phyloP scores from a whole-genome alignment of 2,329 filamentous ascomycete genomes.

The Xylariaceae sp. region DNA sequence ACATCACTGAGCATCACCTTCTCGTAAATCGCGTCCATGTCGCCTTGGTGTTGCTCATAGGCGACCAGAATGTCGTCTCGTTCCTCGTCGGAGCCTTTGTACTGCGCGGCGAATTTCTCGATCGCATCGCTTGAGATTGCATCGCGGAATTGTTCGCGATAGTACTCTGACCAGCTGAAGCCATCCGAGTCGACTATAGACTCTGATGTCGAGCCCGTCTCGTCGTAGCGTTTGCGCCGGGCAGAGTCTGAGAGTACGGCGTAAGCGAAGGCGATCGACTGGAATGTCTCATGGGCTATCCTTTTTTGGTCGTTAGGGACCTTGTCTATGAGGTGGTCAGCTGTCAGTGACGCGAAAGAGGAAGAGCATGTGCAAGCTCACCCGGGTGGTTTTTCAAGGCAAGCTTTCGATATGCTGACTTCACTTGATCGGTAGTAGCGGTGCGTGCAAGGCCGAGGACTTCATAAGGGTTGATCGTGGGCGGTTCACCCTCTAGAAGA shows the following conservation, averaged over 20 bases:
- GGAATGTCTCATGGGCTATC: slow-evolving; percentile 74
- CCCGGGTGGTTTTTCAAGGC: slow-evolving; percentile 83
- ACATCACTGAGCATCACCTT: slow-evolving; percentile 82
- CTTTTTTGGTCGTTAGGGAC: slow-evolving; percentile 61
- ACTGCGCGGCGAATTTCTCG: slow-evolving; percentile 66
- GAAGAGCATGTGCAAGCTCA: slow-evolving; percentile 34
- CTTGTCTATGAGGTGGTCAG: slow-evolving; percentile 58
- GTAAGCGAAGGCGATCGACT: slow-evolving; percentile 88
- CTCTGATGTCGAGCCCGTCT: slow-evolving; percentile 83
- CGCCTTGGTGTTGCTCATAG: slow-evolving; percentile 67
- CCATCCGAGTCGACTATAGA: slow-evolving; percentile 69
- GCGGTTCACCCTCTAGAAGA: slow-evolving; percentile 50
- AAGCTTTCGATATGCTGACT: slow-evolving; percentile 83
- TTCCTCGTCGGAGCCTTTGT: slow-evolving; percentile 85
- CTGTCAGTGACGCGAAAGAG: slow-evolving; percentile 2
- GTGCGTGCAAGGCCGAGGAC: slow-evolving; percentile 65
- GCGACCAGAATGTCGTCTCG: slow-evolving; percentile 68
- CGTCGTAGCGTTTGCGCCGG: slow-evolving; percentile 80
- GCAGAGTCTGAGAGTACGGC: slow-evolving; percentile 80
- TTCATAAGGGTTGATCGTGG: slow-evolving; percentile 69
- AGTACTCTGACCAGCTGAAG: slow-evolving; percentile 90
- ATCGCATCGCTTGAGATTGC: slow-evolving; percentile 71
- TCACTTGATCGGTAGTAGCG: slow-evolving; percentile 75
- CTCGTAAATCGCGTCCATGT: slow-evolving; percentile 74
- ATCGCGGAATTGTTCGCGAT: slow-evolving; percentile 74